phyloP scores from a whole-genome alignment of 1,139 yeast genomes.

The Blastobotrys serpentis region DNA sequence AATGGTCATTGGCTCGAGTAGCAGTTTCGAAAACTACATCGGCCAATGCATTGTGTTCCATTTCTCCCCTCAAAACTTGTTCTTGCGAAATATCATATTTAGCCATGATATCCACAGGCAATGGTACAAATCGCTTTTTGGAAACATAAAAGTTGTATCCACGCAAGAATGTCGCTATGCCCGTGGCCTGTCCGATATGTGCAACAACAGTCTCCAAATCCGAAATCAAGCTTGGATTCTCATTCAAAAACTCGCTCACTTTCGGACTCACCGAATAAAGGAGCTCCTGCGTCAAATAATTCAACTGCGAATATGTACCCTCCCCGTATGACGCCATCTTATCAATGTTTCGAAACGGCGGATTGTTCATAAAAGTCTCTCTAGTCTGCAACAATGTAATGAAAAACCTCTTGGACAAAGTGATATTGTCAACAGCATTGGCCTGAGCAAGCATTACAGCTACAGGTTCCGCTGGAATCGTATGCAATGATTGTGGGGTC shows the following conservation, averaged over 20 bases:
- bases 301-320: conserved; percentile 73
- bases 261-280: conserved; percentile 63
- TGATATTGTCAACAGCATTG: conserved; percentile 37
- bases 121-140: conserved; percentile 45
- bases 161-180: conserved; percentile 64
- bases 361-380: conserved; percentile 46
- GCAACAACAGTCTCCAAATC: conserved; percentile 60
- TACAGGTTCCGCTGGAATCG: conserved; percentile 56
- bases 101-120: conserved; percentile 66
- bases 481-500: conserved; percentile 29
- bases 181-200: conserved; percentile 80
- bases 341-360: conserved; percentile 51
- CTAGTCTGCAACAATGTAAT: conserved; percentile 64
- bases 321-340: conserved; percentile 78
- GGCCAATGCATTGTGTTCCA: conserved; percentile 41
- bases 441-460: conserved; percentile 47
- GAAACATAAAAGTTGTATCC: conserved; percentile 61
- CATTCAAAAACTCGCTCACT: conserved; percentile 50
- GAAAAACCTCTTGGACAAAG: conserved; percentile 54
- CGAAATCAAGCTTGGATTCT: conserved; percentile 45
- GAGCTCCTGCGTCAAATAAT: conserved; percentile 64
- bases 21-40: conserved; percentile 71
- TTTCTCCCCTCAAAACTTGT: conserved; percentile 40
- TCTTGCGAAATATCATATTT: conserved; percentile 63
- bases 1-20: conserved; percentile 75